These are phyloP conservation scores for Mucor saturninus DNA, from an alignment of 371 early-diverging fungal genomes.

Conservation along the genomic window DNA sequence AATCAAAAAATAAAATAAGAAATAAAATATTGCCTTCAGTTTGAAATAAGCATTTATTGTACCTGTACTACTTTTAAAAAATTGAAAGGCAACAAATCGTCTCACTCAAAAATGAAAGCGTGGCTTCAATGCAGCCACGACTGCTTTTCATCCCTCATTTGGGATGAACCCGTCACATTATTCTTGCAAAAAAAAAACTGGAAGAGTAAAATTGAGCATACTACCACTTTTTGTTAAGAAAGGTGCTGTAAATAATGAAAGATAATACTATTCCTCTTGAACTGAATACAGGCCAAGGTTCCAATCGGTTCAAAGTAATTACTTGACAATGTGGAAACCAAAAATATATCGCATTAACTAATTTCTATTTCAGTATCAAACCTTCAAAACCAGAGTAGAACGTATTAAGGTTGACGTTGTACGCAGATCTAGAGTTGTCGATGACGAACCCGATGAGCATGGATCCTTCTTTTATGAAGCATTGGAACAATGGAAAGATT, in stretches of 20 bases:
- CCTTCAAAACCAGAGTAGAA: slow-evolving; percentile 82
- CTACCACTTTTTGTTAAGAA: neutral
- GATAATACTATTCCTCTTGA: slow-evolving; percentile 49
- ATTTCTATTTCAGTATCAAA: slow-evolving; percentile 70
- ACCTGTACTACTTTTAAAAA: slow-evolving; percentile 8
- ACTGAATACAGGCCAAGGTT: slow-evolving; percentile 71
- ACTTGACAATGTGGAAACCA: neutral
- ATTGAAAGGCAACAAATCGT: slow-evolving; percentile 2
- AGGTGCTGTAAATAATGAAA: slow-evolving; percentile 34
- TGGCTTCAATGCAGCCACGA: neutral
- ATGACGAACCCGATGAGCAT: slow-evolving; percentile 67
- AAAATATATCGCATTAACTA: neutral
- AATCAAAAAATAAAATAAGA: slow-evolving; percentile 5
- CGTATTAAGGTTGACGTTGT: slow-evolving; percentile 79
- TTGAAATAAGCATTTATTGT: slow-evolving; percentile 14
- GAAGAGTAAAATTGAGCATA: neutral
- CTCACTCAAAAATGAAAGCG: neutral
- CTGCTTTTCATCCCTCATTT: slow-evolving; percentile 1
- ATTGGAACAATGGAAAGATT: slow-evolving; percentile 79
- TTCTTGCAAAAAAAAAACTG: slow-evolving; percentile 4
- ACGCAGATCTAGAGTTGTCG: slow-evolving; percentile 49
- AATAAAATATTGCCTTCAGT: slow-evolving; percentile 14
- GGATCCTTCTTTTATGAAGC: slow-evolving; percentile 87
- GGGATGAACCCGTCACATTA: slow-evolving; percentile 1
- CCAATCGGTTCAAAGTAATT: slow-evolving; percentile 72